phyloP scores from a whole-genome alignment of 495 filamentous ascomycete species.

The Penicillium fimorum region DNA sequence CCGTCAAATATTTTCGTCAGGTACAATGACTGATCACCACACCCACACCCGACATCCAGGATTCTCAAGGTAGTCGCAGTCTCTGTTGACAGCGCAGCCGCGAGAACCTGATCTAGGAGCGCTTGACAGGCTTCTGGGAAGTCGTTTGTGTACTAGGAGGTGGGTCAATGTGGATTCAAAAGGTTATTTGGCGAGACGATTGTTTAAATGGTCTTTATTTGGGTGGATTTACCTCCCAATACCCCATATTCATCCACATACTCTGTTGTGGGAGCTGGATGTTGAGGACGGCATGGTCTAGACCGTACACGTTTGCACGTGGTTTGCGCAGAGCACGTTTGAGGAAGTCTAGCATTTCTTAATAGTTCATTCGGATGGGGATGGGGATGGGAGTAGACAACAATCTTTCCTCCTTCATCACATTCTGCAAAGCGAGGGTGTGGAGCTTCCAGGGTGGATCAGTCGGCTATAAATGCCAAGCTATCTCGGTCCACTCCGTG shows the following conservation, averaged over 20 bases:
- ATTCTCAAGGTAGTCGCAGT: constrained; percentile 24
- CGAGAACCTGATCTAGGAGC: constrained; percentile 43
- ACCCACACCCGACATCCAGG: constrained; percentile 51
- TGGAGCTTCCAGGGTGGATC: background rate
- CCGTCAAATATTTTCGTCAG: constrained; percentile 11
- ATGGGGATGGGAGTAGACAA: background rate
- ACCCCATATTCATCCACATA: constrained; percentile 47
- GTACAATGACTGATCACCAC: constrained; percentile 47
- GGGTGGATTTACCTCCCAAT: constrained; percentile 32
- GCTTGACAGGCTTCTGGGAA: constrained; percentile 43
- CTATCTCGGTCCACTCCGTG: too few relatives aligned
- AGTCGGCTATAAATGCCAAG: background rate
- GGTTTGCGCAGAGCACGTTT: constrained; percentile 5
- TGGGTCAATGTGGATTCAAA: background rate
- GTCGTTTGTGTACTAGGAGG: constrained; percentile 22
- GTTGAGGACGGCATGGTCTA: constrained; percentile 39
- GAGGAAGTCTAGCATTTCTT: constrained; percentile 10
- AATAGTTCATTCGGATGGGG: background rate
- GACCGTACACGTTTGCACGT: constrained; percentile 22
- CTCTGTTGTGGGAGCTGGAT: constrained; percentile 27
- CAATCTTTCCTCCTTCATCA: background rate
- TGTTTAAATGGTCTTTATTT: background rate
- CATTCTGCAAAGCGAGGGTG: background rate
- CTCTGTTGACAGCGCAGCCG: constrained; percentile 28
- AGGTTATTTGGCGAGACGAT: too few relatives aligned